Conservation (phyloP, 352 stramenopile species). For the Globisporangium recalcitrans region DNA sequence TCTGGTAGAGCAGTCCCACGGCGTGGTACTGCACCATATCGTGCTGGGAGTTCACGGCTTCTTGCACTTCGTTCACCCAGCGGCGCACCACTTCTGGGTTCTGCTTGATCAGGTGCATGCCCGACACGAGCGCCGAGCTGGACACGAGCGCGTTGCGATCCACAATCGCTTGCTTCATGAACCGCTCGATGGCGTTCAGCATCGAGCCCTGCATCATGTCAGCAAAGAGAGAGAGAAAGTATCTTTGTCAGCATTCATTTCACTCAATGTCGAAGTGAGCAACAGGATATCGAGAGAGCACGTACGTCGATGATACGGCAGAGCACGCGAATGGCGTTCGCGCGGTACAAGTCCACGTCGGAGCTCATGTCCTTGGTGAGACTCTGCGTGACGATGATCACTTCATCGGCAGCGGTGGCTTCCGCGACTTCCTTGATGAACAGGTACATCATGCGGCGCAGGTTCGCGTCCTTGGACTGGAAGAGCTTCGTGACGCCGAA, state of each 20-base stretch:
- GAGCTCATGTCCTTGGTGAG: conserved; percentile 99
- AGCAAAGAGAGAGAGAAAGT: not conserved
- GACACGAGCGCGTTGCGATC: conserved; percentile 96
- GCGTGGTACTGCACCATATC: conserved; percentile 99
- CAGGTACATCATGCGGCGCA: conserved; percentile 98
- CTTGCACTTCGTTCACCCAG: conserved; percentile 98
- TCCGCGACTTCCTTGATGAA: conserved; percentile 99
- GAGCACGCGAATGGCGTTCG: conserved; percentile 98
- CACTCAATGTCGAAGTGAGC: conserved; percentile 1
- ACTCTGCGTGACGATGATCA: conserved; percentile 99
- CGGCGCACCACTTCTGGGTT: conserved; percentile 90
- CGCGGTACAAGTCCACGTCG: conserved; percentile 96
- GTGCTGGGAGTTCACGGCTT: conserved; percentile 92
- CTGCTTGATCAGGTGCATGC: conserved; percentile 92
- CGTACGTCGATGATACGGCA: conserved; percentile 92
- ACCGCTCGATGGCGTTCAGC: conserved; percentile 91
- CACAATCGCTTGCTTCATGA: conserved; percentile 99
- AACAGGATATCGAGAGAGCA: not conserved
- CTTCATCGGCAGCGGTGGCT: conserved; percentile 86
- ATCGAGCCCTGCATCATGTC: conserved; percentile 51
- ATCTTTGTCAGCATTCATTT: not conserved
- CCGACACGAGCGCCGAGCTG: conserved; percentile 95
- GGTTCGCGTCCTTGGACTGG: conserved; percentile 96
- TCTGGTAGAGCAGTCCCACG: conserved; percentile 97
- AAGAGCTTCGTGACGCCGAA: conserved; percentile 99